Conservation (phyloP, 2,329 filamentous ascomycete genomes). For the Diaporthe velutina region DNA sequence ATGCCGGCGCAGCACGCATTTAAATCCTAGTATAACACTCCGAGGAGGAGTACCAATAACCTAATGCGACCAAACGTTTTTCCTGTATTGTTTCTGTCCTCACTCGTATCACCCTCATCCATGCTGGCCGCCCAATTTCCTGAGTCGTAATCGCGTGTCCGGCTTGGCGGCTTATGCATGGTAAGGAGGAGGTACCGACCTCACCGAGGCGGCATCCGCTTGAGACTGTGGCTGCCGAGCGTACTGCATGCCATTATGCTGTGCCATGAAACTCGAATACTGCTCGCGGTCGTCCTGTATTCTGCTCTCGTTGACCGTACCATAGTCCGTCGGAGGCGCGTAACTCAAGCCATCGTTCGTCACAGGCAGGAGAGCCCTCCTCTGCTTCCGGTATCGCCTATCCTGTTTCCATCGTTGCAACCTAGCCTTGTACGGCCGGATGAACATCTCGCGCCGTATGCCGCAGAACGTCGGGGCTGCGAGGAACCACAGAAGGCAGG, state of each 20-base stretch:
- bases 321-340: background rate
- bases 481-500: background rate
- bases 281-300: background rate
- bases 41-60: background rate
- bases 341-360: background rate
- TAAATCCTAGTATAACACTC: background rate
- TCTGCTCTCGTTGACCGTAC: background rate
- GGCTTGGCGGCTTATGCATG: background rate
- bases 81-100: too few relatives aligned
- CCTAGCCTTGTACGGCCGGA: background rate
- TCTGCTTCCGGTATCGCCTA: background rate
- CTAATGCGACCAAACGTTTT: background rate
- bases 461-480: conserved; percentile 4
- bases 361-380: background rate
- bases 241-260: background rate
- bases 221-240: background rate
- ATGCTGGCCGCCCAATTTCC: background rate
- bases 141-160: too few relatives aligned
- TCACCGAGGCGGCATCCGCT: background rate
- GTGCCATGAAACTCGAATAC: background rate
- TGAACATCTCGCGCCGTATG: background rate
- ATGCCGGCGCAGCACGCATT: background rate
- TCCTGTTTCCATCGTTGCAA: rapidly evolving
- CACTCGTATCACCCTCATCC: background rate
- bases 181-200: background rate